Percentiles rank a stretch among this genome's conserved stretches.
These are phyloP conservation scores for Pleurotus ostreatus DNA, from an alignment of 768 basidiomycete genomes.

Conservation along the genomic window DNA sequence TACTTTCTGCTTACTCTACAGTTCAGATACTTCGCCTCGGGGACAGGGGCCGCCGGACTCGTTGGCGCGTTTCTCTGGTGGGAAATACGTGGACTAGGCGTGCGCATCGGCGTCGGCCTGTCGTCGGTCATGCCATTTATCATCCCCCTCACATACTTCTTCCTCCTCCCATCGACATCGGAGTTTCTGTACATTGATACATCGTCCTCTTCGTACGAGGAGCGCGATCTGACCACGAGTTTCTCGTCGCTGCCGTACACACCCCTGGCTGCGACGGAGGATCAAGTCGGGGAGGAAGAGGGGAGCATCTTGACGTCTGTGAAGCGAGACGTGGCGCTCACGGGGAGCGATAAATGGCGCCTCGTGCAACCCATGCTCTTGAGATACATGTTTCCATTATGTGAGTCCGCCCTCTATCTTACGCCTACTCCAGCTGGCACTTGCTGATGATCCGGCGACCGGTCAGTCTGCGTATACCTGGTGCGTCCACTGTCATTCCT, in stretches of 20 bases:
- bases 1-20: background rate
- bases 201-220: conserved; percentile 30
- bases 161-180: conserved; percentile 65
- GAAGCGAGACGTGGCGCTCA: conserved; percentile 49
- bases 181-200: conserved; percentile 42
- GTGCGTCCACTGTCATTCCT: conserved; percentile 25
- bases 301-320: conserved; percentile 27
- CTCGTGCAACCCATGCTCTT: conserved; percentile 75
- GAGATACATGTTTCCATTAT: conserved; percentile 91
- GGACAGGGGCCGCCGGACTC: conserved; percentile 92
- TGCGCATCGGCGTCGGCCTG: conserved; percentile 76
- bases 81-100: conserved; percentile 82
- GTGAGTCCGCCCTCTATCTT: conserved; percentile 44
- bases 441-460: background rate
- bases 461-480: conserved; percentile 38
- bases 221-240: conserved; percentile 26
- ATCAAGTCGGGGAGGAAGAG: conserved; percentile 39
- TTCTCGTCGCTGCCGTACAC: conserved; percentile 37
- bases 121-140: conserved; percentile 82
- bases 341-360: conserved; percentile 70
- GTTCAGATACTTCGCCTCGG: conserved; percentile 82
- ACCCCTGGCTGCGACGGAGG: conserved; percentile 37
- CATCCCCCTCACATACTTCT: conserved; percentile 72
- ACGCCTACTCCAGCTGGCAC: too few relatives aligned
- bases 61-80: conserved; percentile 95